Percentiles rank a stretch among this genome's conserved stretches.
Evolutionary conservation across 192 early-diverging fungal species (phyloP).

Genomic region (Thoreauomyces humboldtii): DNA sequence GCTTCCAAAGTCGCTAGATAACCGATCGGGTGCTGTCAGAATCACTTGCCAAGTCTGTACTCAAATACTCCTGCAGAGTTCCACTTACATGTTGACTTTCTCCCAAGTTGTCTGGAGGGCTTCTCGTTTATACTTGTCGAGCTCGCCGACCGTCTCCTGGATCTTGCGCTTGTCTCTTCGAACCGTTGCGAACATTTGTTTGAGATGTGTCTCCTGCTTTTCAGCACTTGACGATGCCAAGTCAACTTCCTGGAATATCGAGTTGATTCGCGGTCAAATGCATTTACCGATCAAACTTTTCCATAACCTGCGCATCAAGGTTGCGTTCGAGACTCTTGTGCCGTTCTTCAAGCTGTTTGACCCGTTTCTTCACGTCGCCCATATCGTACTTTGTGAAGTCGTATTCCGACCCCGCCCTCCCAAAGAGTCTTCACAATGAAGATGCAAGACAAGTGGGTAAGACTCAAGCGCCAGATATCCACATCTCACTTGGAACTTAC

Average conservation of each 20-base stretch:
- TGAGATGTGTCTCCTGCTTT: constrained; percentile 81
- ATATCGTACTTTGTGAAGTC: constrained; percentile 82
- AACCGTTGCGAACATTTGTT: constrained; percentile 85
- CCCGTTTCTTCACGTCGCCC: constrained; percentile 65
- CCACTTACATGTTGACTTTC: constrained; percentile 87
- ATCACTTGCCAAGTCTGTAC: not conserved
- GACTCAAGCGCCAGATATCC: too few relatives aligned
- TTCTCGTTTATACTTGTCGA: constrained; percentile 91
- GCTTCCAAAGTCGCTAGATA: constrained; percentile 82
- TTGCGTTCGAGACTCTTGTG: constrained; percentile 78
- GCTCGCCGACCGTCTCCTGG: constrained; percentile 81
- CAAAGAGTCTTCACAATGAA: constrained; percentile 67
- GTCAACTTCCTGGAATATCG: too few relatives aligned
- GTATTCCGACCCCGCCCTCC: constrained; percentile 73
- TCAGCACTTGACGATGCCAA: too few relatives aligned
- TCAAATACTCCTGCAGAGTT: constrained; percentile 33
- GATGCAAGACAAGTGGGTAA: not conserved
- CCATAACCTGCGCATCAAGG: constrained; percentile 93
- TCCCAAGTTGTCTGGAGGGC: constrained; percentile 84
- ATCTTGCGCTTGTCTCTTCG: constrained; percentile 93
- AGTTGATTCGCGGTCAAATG: too few relatives aligned
- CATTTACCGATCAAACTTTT: constrained; percentile 84
- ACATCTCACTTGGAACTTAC: constrained; percentile 41
- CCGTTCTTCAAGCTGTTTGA: constrained; percentile 74
- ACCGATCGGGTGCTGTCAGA: constrained; percentile 1